Evolutionary conservation across 805 yeast species (phyloP), one percentile per base, ranked within the genome.

Genomic region (Saccharomycopsis oosterbeekiorum): DNA sequence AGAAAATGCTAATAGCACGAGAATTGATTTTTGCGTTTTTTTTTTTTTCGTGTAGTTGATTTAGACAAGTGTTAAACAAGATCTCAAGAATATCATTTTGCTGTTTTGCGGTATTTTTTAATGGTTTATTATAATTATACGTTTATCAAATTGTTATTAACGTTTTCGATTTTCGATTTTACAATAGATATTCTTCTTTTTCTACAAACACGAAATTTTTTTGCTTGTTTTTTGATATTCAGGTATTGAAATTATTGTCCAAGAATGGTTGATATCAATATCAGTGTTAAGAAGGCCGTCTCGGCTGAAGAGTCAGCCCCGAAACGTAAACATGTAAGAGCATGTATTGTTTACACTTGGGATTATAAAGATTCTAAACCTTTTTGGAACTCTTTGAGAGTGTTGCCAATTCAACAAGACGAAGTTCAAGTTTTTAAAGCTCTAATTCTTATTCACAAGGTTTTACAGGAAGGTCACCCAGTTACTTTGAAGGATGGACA

Each of bases 381-480:
- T 10, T 88, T 92, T 68, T 93, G 97, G 93, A 84, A 88, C 67
- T 84, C 86, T 1, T 76, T 93, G 64, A 89, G 88, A 72, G 73
- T 86, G 59, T 84, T 85, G 64, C 96, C 97, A 0, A 75, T 92
- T 62, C 91, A 86, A 65, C 80, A 82, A 61, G 93, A 89, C 68
- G 96, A 90, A 66, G 80, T 92, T 17, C 96, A 88, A 73, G 73
- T 88, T 64, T 92, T 91, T 76, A 93, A 93, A 71, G 85, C 96
- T 15, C 76, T 94, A 69, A 88, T 92, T 59, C 80, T 89, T 65
- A 80, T 91, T 56, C 98, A 93, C 69, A 92, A 93, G 69, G 93
- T 94, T 5, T 75, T 93, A n/a, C 98, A 94, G 71, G 99, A 93
- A 73, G 99, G 99, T n/a, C 98, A 93, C 71, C 90, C 90, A 14